Percentiles rank a stretch among this genome's conserved stretches.
phyloP scores from a whole-genome alignment of 345 rosid genomes.

The Streptanthus diversifolius region DNA sequence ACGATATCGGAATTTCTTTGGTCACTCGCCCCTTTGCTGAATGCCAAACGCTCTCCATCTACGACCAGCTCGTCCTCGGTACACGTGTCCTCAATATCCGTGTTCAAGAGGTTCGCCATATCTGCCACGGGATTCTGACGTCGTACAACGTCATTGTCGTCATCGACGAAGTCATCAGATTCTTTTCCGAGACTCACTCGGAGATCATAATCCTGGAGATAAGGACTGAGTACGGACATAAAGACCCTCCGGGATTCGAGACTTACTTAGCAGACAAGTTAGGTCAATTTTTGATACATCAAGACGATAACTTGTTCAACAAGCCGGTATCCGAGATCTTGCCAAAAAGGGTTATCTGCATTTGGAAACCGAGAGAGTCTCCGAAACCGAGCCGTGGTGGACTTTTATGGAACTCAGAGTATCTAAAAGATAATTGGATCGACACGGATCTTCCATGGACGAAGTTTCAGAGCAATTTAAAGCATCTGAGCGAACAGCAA shows the following conservation, averaged over 20 bases:
- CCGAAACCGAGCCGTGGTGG: constrained; percentile 53
- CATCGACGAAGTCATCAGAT: constrained; percentile 53
- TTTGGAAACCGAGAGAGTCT: constrained; percentile 75
- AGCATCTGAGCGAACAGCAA: constrained; percentile 50
- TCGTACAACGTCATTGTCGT: constrained; percentile 55
- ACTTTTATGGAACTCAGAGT: constrained; percentile 56
- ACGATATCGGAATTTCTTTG: constrained; percentile 58
- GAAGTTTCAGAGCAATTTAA: constrained; percentile 66
- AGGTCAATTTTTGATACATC: constrained; percentile 57
- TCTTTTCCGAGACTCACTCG: constrained; percentile 58
- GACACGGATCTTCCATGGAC: constrained; percentile 76
- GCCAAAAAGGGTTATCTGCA: constrained; percentile 68
- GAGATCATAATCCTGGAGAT: constrained; percentile 74
- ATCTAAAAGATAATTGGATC: constrained; percentile 70
- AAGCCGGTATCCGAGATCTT: constrained; percentile 52
- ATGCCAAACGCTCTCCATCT: constrained; percentile 67
- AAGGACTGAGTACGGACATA: constrained; percentile 69
- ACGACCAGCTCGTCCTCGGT: constrained; percentile 62
- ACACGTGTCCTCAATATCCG: constrained; percentile 64
- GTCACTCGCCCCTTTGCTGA: constrained; percentile 70
- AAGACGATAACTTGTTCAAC: constrained; percentile 53
- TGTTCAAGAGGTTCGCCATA: constrained; percentile 50
- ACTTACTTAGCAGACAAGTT: constrained; percentile 56
- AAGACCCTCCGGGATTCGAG: constrained; percentile 67
- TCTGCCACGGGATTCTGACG: constrained; percentile 71